These are phyloP conservation scores for Glonium stellatum DNA, from an alignment of 495 filamentous ascomycete species.

Conservation along the genomic window DNA sequence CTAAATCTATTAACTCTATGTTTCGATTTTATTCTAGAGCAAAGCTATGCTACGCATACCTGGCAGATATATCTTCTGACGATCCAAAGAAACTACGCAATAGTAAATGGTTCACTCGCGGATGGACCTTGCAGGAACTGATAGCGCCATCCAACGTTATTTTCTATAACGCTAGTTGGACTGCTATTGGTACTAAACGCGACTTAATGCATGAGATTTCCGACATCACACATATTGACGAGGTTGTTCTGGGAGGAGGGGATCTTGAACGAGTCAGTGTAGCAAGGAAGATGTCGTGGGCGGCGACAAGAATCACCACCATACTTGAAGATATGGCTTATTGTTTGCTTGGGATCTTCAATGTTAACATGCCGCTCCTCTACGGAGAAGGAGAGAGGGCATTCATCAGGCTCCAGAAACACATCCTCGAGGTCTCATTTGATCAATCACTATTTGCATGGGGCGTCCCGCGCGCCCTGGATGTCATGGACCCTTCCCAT, in stretches of 20 bases:
- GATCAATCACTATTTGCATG: neutral
- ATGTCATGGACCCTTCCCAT: too few species aligned
- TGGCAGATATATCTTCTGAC: conserved; percentile 10
- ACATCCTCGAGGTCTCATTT: conserved; percentile 14
- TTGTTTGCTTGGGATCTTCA: conserved; percentile 24
- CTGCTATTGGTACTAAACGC: conserved; percentile 5
- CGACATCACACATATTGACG: conserved; percentile 10
- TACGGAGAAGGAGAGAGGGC: conserved; percentile 24
- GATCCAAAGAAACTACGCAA: conserved; percentile 1
- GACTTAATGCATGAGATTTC: conserved; percentile 3
- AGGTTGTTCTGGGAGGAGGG: neutral
- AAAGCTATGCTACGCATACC: conserved; percentile 17
- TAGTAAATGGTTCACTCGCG: conserved; percentile 22
- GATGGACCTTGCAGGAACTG: conserved; percentile 26
- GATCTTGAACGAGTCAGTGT: conserved; percentile 4
- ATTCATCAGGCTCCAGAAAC: conserved; percentile 19
- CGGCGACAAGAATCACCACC: conserved; percentile 11
- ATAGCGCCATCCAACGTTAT: conserved; percentile 12
- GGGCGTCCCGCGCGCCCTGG: too few species aligned
- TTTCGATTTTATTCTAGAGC: conserved; percentile 25
- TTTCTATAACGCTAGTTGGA: conserved; percentile 14
- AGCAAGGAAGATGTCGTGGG: conserved; percentile 21
- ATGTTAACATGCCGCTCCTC: conserved; percentile 22
- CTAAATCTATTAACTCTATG: conserved; percentile 43
- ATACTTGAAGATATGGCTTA: conserved; percentile 22